Conservation (phyloP, 495 filamentous ascomycete species). For the Massariosphaeria phaeospora region DNA sequence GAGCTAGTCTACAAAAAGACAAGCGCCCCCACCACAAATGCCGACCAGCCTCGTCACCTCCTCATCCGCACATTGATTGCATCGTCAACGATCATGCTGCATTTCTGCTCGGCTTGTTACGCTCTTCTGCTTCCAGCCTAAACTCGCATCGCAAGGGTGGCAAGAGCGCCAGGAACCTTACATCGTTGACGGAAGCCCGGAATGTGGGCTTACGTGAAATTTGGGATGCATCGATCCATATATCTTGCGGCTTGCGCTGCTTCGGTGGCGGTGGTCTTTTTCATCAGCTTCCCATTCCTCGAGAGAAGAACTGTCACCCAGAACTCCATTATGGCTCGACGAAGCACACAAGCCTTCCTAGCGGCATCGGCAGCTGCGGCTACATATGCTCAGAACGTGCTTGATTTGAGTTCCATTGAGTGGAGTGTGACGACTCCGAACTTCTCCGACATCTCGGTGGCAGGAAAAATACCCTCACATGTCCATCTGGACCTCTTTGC, state of each 20-base stretch:
- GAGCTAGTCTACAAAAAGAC: no score
- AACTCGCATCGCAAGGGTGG: no score
- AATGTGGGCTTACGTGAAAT: no score
- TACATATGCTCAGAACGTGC: conserved; percentile 37
- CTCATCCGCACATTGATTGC: no score
- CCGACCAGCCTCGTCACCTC: no score
- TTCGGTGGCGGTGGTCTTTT: background rate
- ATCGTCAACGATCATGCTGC: no score
- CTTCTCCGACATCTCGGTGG: conserved; percentile 48
- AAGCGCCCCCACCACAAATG: no score
- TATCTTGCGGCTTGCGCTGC: conserved; percentile 2
- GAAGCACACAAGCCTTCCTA: conserved; percentile 20
- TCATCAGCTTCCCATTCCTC: background rate
- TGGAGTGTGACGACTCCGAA: conserved; percentile 55
- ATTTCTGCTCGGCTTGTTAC: no score
- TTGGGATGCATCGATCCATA: conserved; percentile 5
- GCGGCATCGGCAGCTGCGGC: conserved; percentile 10
- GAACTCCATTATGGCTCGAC: conserved; percentile 7
- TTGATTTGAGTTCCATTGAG: conserved; percentile 49
- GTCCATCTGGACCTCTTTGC: conserved; percentile 57
- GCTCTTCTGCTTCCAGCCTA: no score
- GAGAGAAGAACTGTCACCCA: background rate
- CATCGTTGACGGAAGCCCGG: no score
- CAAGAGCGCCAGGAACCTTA: no score
- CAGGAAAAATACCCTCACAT: conserved; percentile 58